Conservation (phyloP, 495 filamentous ascomycete genomes). For the Hypoxylon subgilvum region DNA sequence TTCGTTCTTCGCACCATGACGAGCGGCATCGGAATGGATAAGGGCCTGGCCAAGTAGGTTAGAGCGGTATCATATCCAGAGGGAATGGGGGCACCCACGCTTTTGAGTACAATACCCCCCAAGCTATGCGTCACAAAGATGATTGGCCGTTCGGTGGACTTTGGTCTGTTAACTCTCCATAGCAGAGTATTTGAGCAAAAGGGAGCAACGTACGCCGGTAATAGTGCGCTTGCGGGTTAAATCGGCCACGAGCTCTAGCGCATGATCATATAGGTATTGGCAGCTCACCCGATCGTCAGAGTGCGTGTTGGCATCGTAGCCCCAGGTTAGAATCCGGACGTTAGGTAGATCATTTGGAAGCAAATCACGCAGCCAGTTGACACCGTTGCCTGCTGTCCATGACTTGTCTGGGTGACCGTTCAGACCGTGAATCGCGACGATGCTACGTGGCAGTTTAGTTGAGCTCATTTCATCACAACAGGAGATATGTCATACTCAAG, state of each 20-base stretch:
- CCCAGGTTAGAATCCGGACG: constrained; percentile 57
- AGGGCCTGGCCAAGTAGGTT: constrained; percentile 58
- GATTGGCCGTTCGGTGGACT: no score
- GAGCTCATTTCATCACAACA: no score
- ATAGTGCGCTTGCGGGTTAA: constrained; percentile 30
- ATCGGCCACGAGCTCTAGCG: constrained; percentile 40
- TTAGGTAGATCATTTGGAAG: constrained; percentile 52
- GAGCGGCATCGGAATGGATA: constrained; percentile 64
- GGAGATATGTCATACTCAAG: no score
- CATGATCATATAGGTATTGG: constrained; percentile 42
- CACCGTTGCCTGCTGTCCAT: constrained; percentile 49
- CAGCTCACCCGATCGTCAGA: constrained; percentile 24
- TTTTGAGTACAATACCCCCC: constrained; percentile 71
- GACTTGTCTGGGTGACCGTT: constrained; percentile 44
- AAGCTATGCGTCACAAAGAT: constrained; percentile 70
- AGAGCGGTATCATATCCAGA: no score
- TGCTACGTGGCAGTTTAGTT: no score
- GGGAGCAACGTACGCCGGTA: no score
- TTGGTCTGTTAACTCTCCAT: no score
- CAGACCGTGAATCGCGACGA: constrained; percentile 54
- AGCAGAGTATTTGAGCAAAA: no score
- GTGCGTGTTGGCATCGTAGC: constrained; percentile 52
- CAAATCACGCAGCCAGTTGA: constrained; percentile 58
- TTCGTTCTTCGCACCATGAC: no score
- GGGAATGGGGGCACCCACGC: constrained; percentile 46